Conservation (phyloP, 495 filamentous ascomycete genomes). For the Penicillium atrosanguineum region DNA sequence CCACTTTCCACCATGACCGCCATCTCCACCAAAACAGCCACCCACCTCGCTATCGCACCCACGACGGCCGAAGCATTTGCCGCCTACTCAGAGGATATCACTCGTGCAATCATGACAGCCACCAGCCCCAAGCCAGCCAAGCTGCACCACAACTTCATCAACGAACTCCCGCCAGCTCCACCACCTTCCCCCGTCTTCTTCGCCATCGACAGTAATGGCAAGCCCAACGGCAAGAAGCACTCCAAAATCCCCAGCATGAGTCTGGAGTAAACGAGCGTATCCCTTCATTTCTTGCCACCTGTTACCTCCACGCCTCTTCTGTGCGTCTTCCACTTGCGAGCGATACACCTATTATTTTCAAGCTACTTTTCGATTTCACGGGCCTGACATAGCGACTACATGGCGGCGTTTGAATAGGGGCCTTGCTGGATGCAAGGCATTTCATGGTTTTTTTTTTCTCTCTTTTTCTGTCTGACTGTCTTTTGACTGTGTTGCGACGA, state of each 20-base stretch:
- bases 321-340: not conserved
- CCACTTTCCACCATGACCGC: slow-evolving; percentile 22
- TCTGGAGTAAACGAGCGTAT: slow-evolving; percentile 15
- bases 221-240: slow-evolving; percentile 4
- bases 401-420: slow-evolving; percentile 8
- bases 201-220: slow-evolving; percentile 19
- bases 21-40: slow-evolving; percentile 18
- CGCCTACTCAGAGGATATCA: slow-evolving; percentile 42
- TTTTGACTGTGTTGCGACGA: not conserved
- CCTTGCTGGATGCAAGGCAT: not conserved
- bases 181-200: slow-evolving; percentile 49
- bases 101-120: slow-evolving; percentile 38
- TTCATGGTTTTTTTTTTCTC: not conserved
- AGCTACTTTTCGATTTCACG: not conserved
- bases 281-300: not conserved
- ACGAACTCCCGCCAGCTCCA: slow-evolving; percentile 42
- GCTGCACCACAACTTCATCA: slow-evolving; percentile 28
- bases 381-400: slow-evolving; percentile 9
- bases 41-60: slow-evolving; percentile 19
- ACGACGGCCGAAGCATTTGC: slow-evolving; percentile 21
- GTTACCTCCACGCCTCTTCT: not conserved
- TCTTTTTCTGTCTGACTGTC: not conserved
- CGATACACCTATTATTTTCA: not conserved
- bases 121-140: slow-evolving; percentile 21
- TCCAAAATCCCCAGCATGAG: slow-evolving; percentile 21